A percentile compares a stretch with the other conserved stretches of the same genome.
Conservation (phyloP, 176 grass and related monocot genomes). For the Secale cereale region DNA sequence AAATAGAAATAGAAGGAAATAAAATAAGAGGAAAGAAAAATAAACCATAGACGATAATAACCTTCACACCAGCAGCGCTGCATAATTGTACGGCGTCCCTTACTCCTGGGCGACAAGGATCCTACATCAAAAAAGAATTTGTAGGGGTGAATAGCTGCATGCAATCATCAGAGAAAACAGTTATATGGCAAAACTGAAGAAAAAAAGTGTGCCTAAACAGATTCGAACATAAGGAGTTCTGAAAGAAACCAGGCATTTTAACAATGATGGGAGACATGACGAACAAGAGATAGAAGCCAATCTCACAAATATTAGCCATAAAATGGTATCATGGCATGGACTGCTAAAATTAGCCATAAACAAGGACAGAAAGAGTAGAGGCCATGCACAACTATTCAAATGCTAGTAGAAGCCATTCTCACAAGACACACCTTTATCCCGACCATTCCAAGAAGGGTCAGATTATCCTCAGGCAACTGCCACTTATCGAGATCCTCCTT, state of each 20-base stretch:
- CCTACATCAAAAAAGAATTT: conserved; percentile 23
- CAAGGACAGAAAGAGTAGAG: neutral
- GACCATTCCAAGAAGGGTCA: conserved; percentile 44
- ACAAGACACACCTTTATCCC: conserved; percentile 44
- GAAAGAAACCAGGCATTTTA: neutral
- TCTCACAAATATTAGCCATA: no score
- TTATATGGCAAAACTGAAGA: neutral
- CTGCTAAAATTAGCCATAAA: neutral
- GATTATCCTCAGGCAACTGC: conserved; percentile 50
- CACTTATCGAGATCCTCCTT: conserved; percentile 43
- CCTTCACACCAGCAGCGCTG: conserved; percentile 53
- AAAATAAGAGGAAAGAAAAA: neutral
- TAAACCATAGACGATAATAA: neutral
- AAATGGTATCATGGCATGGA: neutral
- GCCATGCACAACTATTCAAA: neutral
- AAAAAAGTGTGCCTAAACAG: neutral
- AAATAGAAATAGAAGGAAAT: neutral
- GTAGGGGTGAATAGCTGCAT: neutral
- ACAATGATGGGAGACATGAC: neutral
- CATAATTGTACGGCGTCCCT: conserved; percentile 58
- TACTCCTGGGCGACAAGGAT: conserved; percentile 61
- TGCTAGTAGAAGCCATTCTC: neutral
- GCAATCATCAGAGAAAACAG: neutral
- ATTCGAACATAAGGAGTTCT: neutral
- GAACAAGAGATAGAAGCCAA: no score